Evolutionary conservation across 768 basidiomycete species (phyloP), one percentile per base, ranked within the genome.

Genomic region (Xerocomus potaroensis): DNA sequence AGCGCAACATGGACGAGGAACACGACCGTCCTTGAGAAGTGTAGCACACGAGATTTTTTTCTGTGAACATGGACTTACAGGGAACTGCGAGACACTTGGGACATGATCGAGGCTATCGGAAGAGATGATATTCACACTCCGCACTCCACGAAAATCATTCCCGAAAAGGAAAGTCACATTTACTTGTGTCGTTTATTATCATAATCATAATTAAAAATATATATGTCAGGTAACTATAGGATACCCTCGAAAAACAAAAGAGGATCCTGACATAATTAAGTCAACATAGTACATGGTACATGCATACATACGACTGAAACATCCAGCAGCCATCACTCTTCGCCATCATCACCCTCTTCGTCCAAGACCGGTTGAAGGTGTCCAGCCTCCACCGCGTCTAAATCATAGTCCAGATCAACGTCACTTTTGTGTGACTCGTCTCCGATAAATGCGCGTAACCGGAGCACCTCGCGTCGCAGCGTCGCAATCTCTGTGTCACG

Each of bases 1-100:
- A 91, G 70, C 5, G 83, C 86, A 56, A 89, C 78, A 57, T 92
- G 90, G 23, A 91, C 67, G 31, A 92, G 71, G 66, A 91, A 92
- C 2, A 90, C 74, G 16, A 69, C 66, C 4, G 88, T 78, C 10
- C 84, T 86, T 40, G 45, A 1, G 24, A 31, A 4, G 16, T 5
- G 18, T 35, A 23, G 30, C 22, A 39, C 35, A 19, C 12, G 23
- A 16, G 5, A 26, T 33, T 21, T 26, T 18, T 14, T 38, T 10
- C 11, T 11, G 15, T 24, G 10, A 2, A 10, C 2, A 22, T 27
- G 45, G 4, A 57, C 75, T 57, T 53, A 76, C 74, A 76, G 45
- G 24, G 74, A 74, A 48, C 71, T 74, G 38, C 68, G 67, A 48
- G 62, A 53, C 5, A 8, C 34, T 48, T 59, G 59, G 0, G 61